phyloP scores from a whole-genome alignment of 2,329 filamentous ascomycete species.

The Cordyceps cateniannulata region DNA sequence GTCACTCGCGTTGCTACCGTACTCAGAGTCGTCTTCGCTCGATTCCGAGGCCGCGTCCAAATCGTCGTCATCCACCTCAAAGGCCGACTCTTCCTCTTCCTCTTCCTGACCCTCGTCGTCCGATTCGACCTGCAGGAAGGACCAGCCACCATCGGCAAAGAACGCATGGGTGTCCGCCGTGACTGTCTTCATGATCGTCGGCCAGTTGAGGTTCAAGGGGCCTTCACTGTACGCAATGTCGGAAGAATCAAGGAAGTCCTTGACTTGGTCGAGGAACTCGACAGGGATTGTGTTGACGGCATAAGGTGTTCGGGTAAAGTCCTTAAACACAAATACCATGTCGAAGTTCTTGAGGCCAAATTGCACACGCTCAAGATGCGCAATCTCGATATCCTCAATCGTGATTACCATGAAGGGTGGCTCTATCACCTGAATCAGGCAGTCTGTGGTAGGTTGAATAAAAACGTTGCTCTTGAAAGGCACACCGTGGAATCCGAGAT shows the following conservation, averaged over 20 bases:
- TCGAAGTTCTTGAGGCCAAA: slow-evolving; percentile 99
- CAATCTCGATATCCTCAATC: slow-evolving; percentile 90
- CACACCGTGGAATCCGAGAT: slow-evolving; percentile 94
- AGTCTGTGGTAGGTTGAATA: slow-evolving; percentile 94
- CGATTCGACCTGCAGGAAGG: slow-evolving; percentile 79
- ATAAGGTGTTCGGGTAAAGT: slow-evolving; percentile 81
- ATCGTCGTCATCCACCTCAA: slow-evolving; percentile 84
- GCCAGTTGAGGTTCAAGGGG: slow-evolving; percentile 96
- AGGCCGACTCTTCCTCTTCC: slow-evolving; percentile 85
- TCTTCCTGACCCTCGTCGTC: slow-evolving; percentile 78
- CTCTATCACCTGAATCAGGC: slow-evolving; percentile 92
- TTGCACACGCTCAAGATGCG: slow-evolving; percentile 90
- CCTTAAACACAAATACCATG: slow-evolving; percentile 96
- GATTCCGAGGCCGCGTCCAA: slow-evolving; percentile 73
- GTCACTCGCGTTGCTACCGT: slow-evolving; percentile 80
- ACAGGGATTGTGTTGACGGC: slow-evolving; percentile 99
- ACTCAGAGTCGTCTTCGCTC: slow-evolving; percentile 81
- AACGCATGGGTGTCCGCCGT: slow-evolving; percentile 90
- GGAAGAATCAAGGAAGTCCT: slow-evolving; percentile 94
- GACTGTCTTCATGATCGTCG: slow-evolving; percentile 99
- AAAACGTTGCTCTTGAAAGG: slow-evolving; percentile 93
- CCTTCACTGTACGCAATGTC: slow-evolving; percentile 94
- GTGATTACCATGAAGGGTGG: slow-evolving; percentile 95
- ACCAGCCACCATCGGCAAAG: slow-evolving; percentile 93
- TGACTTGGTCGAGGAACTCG: slow-evolving; percentile 88